phyloP scores from a whole-genome alignment of 2,329 filamentous ascomycete species.

The Clonostachys sp. region DNA sequence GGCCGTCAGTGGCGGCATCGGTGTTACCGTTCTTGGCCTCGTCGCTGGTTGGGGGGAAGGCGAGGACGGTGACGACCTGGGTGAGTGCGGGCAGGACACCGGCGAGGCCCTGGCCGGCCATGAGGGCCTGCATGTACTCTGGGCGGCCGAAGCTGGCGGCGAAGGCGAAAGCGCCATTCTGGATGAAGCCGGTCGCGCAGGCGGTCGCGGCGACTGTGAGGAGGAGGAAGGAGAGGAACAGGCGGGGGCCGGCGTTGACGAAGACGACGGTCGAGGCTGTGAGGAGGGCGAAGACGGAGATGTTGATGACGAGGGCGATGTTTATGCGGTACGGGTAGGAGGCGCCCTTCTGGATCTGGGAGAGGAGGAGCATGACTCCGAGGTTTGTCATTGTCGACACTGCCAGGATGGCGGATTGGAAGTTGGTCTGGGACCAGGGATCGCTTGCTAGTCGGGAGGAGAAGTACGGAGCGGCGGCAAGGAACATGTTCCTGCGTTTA shows the following conservation, averaged over 20 bases:
- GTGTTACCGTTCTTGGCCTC: conserved; percentile 15
- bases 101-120: conserved; percentile 89
- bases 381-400: conserved; percentile 85
- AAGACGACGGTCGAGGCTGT: conserved; percentile 74
- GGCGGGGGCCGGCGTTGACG: conserved; percentile 51
- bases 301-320: conserved; percentile 70
- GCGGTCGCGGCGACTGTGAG: conserved; percentile 76
- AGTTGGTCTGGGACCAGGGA: conserved; percentile 71
- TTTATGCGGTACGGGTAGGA: conserved; percentile 88
- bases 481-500: conserved; percentile 84
- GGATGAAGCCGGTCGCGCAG: conserved; percentile 76
- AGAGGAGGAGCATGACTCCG: conserved; percentile 68
- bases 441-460: conserved; percentile 71
- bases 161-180: conserved; percentile 93
- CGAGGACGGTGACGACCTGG: conserved; percentile 79
- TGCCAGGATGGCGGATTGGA: conserved; percentile 84
- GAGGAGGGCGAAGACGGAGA: conserved; percentile 70
- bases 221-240: conserved; percentile 80
- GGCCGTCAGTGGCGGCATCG: conserved; percentile 10
- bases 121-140: conserved; percentile 93
- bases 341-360: conserved; percentile 74
- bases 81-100: conserved; percentile 85
- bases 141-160: conserved; percentile 78
- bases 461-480: conserved; percentile 93
- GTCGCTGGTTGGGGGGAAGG: conserved; percentile 29